Conservation (phyloP, 1,139 yeast species). For the Hyphopichia fennica region DNA sequence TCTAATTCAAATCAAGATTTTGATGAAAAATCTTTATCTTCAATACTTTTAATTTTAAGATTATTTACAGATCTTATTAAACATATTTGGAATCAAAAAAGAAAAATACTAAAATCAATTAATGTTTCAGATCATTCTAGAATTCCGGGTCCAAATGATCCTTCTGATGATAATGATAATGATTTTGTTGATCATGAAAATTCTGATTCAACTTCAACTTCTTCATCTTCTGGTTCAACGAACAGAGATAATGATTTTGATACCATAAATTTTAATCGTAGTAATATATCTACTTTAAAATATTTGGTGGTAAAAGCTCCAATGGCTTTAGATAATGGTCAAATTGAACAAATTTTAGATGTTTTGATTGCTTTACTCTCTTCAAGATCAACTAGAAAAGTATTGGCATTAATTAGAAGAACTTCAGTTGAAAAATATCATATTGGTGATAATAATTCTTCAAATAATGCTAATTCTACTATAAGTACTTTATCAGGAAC, state of each 20-base stretch:
- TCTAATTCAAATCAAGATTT: slow-evolving; percentile 26
- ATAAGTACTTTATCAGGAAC: not conserved
- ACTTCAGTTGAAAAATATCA: slow-evolving; percentile 10
- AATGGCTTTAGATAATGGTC: slow-evolving; percentile 16
- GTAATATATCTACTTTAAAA: not conserved
- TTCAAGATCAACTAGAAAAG: slow-evolving; percentile 20
- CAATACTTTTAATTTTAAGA: slow-evolving; percentile 35
- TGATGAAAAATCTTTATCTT: slow-evolving; percentile 33
- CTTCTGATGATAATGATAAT: not conserved
- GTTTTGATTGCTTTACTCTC: slow-evolving; percentile 21
- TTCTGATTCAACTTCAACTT: not conserved
- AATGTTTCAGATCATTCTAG: not conserved
- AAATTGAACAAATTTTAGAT: slow-evolving; percentile 17
- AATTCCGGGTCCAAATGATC: not conserved
- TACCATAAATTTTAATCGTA: slow-evolving; percentile 1
- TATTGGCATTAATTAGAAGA: slow-evolving; percentile 20
- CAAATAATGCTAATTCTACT: not conserved
- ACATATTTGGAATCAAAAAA: slow-evolving; percentile 27
- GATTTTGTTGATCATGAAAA: not conserved
- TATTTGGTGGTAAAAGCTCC: slow-evolving; percentile 5
- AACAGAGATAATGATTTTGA: not conserved
- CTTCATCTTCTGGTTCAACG: not conserved
- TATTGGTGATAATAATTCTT: slow-evolving; percentile 1
- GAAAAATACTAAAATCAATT: not conserved
- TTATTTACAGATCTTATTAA: slow-evolving; percentile 31